phyloP scores from a whole-genome alignment of 139 green algal species.

The Volvox africanus region DNA sequence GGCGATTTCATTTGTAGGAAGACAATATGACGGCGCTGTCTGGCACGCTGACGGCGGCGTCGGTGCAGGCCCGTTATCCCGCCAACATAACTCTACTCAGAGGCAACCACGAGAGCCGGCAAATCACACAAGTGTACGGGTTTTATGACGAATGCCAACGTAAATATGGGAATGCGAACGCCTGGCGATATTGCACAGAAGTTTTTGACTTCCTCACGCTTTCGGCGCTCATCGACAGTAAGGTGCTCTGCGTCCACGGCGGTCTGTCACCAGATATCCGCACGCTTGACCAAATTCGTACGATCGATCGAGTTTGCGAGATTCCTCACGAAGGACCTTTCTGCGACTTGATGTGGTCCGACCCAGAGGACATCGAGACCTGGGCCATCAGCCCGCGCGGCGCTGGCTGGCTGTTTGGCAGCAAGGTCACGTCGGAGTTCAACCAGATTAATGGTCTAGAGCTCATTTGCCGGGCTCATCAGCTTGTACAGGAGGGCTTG shows the following conservation, averaged over 20 bases:
- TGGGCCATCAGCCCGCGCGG: conserved; percentile 95
- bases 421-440: conserved; percentile 94
- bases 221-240: conserved; percentile 92
- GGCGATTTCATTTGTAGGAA: neutral
- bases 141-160: conserved; percentile 99
- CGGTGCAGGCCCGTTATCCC: conserved; percentile 81
- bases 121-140: conserved; percentile 97
- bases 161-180: conserved; percentile 98
- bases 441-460: conserved; percentile 96
- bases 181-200: conserved; percentile 99
- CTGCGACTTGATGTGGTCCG: conserved; percentile 99
- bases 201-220: conserved; percentile 98
- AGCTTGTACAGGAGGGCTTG: conserved; percentile 89
- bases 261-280: conserved; percentile 94
- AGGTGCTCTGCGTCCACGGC: conserved; percentile 97
- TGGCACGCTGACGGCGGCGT: neutral
- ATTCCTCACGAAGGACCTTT: conserved; percentile 98
- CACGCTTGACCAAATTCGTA: conserved; percentile 96
- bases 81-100: conserved; percentile 97
- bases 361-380: conserved; percentile 98
- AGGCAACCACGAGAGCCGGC: conserved; percentile 98
- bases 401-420: conserved; percentile 98
- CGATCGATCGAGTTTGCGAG: conserved; percentile 97
- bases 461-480: conserved; percentile 97
- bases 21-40: too few species aligned